Base-by-base conservation (phyloP, 2,329 filamentous ascomycete genomes). In the Penicillium sp. region DNA sequence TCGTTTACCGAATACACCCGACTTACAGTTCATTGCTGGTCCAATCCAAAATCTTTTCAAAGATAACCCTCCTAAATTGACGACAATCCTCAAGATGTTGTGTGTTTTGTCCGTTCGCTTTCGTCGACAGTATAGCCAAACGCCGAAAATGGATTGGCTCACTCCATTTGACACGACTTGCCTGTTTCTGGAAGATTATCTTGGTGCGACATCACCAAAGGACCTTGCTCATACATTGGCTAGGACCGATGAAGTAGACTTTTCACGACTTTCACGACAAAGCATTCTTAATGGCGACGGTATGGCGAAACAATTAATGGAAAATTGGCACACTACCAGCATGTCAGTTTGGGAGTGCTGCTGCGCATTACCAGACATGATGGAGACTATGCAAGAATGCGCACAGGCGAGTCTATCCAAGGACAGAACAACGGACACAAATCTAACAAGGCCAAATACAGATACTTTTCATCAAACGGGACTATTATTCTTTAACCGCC, bases 401-500 rank as follows among this genome's bases (percentile, higher is more conserved):
- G 61, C 68, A 22, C 60, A 72, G 57, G 74, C 75, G 49, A 63
- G 69, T 56, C 2, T n/a, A n/a, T 12, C 46, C 20, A 27, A 40
- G 31, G 11, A 40, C n/a, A 26, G 14, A 6, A n/a, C 46, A 37
- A 37, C 18, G 6, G 18, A 18, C 11, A 2, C 25, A n/a, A 6
- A 14, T 27, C 47, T 49, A 51, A 42, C 26, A 7, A 8, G 2
- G 4, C 9, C 9, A 3, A 18, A 48, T n/a, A 23, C 53, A 76
- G 74, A 55, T 54, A 12, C 64, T 76, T n/a, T 53, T 70, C 33
- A 35, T 27, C 18, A 53, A 61, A 15, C 60, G 60, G 31, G 72
- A 75, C 51, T 77, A 76, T 48, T 68, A 76, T 41, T 73, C 74
- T 2, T 61, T 72, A 14, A 70, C 70, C 6, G 73, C 74, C 8